Evolutionary conservation across 306 rosid species (phyloP), one percentile per base, ranked within the genome.

Genomic region (Ziziphus jujuba): DNA sequence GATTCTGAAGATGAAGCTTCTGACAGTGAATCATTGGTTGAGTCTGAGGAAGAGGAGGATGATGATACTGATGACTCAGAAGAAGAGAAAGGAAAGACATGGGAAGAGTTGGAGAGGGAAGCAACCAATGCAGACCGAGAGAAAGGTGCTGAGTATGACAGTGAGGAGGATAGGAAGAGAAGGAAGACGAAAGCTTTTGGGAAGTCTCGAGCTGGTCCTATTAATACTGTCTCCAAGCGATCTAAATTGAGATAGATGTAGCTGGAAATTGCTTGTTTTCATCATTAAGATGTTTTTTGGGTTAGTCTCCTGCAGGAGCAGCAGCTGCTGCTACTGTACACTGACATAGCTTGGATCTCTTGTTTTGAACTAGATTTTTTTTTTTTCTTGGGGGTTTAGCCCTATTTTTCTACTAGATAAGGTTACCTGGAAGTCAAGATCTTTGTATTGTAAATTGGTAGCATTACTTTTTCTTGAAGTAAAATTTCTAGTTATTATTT

Each of bases 41-140:
- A 86, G 72, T 92, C 98, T 0, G 97, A 87, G 13, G 98, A 85
- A 4, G 89, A 79, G 7, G 86, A 76, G 1, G 89, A 77, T 45
- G 89, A 85, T 12, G 86, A 80, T 51, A 65, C 82, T 0, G 89
- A 76, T 36, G 84, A 75, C 16, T 71, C 77, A 0, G 87, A 83
- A 66, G 88, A 71, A 56, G 88, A 84, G 60, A 13, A 78, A 69
- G 89, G 89, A 22, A 79, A 87, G 84, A 86, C 98, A 6, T 92
- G 98, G 98, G 98, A 92, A 48, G 98, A 92, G 77, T 79, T 92
- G 80, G 98, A 92, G 86, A 89, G 91, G 78, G 98, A 92, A 80
- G 98, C 98, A 40, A 92, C 84, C 85, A 84, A 89, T 74, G 98
- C 97, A 22, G 98, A 92, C 61, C 87, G 77, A 79, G 98, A 92